A percentile compares a stretch with the other conserved stretches of the same genome.
phyloP scores from a whole-genome alignment of 202 grass and related monocot species.

The Saccharum hybrid region DNA sequence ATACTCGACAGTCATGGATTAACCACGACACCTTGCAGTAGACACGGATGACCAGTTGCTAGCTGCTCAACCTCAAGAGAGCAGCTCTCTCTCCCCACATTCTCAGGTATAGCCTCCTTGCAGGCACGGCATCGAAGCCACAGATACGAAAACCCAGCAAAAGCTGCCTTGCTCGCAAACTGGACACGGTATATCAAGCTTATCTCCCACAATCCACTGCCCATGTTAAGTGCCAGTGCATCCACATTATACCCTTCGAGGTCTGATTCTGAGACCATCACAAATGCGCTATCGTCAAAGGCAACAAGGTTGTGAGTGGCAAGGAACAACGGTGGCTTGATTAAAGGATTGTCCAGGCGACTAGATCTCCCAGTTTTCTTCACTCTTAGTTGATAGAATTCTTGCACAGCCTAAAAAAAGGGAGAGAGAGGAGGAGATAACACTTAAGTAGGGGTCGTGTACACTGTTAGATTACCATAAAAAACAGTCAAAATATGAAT shows the following conservation, averaged over 20 bases:
- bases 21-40: constrained; percentile 69
- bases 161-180: constrained; percentile 65
- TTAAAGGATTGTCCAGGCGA: constrained; percentile 40
- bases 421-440: background rate
- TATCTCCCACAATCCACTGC: constrained; percentile 66
- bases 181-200: constrained; percentile 73
- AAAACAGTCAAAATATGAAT: background rate
- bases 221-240: constrained; percentile 43
- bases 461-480: background rate
- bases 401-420: constrained; percentile 70
- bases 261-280: constrained; percentile 82
- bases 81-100: constrained; percentile 63
- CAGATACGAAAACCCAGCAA: constrained; percentile 66
- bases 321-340: constrained; percentile 48
- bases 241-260: constrained; percentile 62
- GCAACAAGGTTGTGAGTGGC: constrained; percentile 51
- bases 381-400: constrained; percentile 72
- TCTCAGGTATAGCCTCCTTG: constrained; percentile 45
- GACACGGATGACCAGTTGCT: constrained; percentile 43
- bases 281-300: constrained; percentile 76
- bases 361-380: constrained; percentile 47
- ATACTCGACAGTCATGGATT: constrained; percentile 45
- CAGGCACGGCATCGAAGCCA: constrained; percentile 58
- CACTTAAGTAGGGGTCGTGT: background rate
- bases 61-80: constrained; percentile 71